Percentiles rank a stretch among this genome's conserved stretches.
phyloP scores from a whole-genome alignment of 179 eudicot species.

The Dionaea muscipula region DNA sequence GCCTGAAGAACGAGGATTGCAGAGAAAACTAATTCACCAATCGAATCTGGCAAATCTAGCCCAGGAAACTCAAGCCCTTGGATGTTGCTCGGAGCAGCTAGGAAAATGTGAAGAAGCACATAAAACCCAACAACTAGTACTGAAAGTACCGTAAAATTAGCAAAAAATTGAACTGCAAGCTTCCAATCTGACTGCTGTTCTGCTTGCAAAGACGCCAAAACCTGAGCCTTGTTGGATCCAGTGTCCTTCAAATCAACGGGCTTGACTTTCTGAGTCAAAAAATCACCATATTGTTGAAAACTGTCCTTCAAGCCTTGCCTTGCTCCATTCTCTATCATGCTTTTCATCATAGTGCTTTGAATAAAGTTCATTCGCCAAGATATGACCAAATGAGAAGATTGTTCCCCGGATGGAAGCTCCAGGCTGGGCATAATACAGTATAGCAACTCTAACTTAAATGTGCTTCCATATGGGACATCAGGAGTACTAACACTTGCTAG shows the following conservation, averaged over 20 bases:
- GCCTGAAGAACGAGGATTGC: constrained; percentile 42
- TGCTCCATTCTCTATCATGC: constrained; percentile 77
- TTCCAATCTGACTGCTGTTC: constrained; percentile 62
- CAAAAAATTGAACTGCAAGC: constrained; percentile 49
- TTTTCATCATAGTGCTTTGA: constrained; percentile 65
- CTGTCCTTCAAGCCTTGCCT: constrained; percentile 71
- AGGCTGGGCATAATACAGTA: constrained; percentile 56
- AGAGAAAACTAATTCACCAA: constrained; percentile 59
- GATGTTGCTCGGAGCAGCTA: constrained; percentile 33
- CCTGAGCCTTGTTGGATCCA: constrained; percentile 35
- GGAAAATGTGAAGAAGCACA: constrained; percentile 50
- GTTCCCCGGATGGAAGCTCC: constrained; percentile 48
- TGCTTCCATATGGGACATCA: constrained; percentile 71
- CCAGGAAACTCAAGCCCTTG: constrained; percentile 67
- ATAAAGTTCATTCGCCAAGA: constrained; percentile 64
- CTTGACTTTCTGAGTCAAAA: constrained; percentile 43
- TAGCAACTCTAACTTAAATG: constrained; percentile 52
- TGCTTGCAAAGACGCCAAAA: constrained; percentile 42
- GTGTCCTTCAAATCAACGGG: constrained; percentile 16
- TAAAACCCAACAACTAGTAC: constrained; percentile 32
- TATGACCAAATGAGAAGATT: constrained; percentile 44
- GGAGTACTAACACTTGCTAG: constrained; percentile 53
- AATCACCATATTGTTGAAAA: constrained; percentile 44
- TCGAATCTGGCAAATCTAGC: constrained; percentile 72
- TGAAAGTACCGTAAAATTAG: constrained; percentile 58